A percentile compares a stretch with the other conserved stretches of the same genome.
These are phyloP conservation scores for Diddensiella transvaalensis DNA, from an alignment of 805 yeast genomes.

Conservation along the genomic window DNA sequence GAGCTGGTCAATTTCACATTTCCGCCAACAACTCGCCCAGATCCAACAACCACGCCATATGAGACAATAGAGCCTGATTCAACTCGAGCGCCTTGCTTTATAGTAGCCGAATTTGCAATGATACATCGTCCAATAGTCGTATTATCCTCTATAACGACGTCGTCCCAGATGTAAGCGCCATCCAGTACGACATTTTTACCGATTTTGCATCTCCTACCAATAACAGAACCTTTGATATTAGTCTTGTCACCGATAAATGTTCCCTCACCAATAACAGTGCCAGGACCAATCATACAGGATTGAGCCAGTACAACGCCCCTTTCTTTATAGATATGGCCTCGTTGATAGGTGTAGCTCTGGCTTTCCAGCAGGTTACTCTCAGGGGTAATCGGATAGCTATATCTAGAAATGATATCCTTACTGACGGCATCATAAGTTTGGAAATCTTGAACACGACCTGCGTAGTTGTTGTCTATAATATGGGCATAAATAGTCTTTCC, in stretches of 20 bases:
- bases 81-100: constrained; percentile 51
- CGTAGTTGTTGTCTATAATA: constrained; percentile 73
- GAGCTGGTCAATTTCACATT: constrained; percentile 14
- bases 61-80: constrained; percentile 79
- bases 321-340: constrained; percentile 86
- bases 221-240: constrained; percentile 59
- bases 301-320: constrained; percentile 86
- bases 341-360: constrained; percentile 74
- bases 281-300: constrained; percentile 77
- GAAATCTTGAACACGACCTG: constrained; percentile 94
- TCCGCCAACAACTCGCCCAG: constrained; percentile 43
- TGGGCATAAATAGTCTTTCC: constrained; percentile 90
- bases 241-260: constrained; percentile 77
- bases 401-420: constrained; percentile 84
- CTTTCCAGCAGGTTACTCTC: constrained; percentile 72
- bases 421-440: constrained; percentile 89
- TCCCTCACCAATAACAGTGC: constrained; percentile 78
- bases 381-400: constrained; percentile 89
- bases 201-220: constrained; percentile 82
- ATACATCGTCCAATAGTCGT: constrained; percentile 58
- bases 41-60: constrained; percentile 63
- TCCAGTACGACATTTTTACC: constrained; percentile 70
- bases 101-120: constrained; percentile 59
- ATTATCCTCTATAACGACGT: constrained; percentile 66
- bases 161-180: constrained; percentile 86